These are phyloP conservation scores for Sphagnum fallax DNA, from an alignment of 228 moss, liverwort and hornwort genomes.

Conservation along the genomic window DNA sequence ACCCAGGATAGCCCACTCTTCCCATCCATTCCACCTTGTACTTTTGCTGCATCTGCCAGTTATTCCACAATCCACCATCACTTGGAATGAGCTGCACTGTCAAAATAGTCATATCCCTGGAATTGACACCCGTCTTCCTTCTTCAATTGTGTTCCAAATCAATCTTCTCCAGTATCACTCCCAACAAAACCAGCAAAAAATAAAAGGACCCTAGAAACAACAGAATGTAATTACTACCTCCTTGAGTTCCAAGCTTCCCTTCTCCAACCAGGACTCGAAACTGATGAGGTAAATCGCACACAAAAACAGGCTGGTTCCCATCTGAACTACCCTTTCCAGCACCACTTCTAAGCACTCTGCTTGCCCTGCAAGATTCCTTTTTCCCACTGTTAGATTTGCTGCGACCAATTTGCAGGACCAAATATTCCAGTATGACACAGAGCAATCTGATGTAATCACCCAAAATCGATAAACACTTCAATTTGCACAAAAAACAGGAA, in stretches of 20 bases:
- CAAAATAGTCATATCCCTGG: background rate
- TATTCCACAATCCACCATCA: background rate
- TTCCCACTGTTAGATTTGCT: background rate
- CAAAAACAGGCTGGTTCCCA: conserved; percentile 75
- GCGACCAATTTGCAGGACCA: too few relatives aligned
- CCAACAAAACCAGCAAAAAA: background rate
- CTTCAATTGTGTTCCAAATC: too few relatives aligned
- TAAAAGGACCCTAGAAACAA: too few relatives aligned
- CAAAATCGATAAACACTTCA: too few relatives aligned
- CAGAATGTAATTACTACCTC: conserved; percentile 8
- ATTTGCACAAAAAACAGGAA: too few relatives aligned
- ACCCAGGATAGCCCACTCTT: conserved; percentile 80
- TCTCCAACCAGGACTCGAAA: conserved; percentile 58
- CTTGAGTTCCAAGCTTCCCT: conserved; percentile 19
- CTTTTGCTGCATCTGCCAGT: conserved; percentile 50
- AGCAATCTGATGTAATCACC: too few relatives aligned
- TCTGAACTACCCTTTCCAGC: conserved; percentile 36
- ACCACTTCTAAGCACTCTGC: conserved; percentile 32
- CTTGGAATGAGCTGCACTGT: background rate
- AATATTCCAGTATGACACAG: too few relatives aligned
- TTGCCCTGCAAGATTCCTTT: conserved; percentile 31
- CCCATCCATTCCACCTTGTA: conserved; percentile 84
- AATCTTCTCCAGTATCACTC: too few relatives aligned
- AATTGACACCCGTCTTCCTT: too few relatives aligned
- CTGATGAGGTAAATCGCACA: conserved; percentile 80